Conservation (phyloP, 441 rosid genomes). For the Corymbia calophylla region DNA sequence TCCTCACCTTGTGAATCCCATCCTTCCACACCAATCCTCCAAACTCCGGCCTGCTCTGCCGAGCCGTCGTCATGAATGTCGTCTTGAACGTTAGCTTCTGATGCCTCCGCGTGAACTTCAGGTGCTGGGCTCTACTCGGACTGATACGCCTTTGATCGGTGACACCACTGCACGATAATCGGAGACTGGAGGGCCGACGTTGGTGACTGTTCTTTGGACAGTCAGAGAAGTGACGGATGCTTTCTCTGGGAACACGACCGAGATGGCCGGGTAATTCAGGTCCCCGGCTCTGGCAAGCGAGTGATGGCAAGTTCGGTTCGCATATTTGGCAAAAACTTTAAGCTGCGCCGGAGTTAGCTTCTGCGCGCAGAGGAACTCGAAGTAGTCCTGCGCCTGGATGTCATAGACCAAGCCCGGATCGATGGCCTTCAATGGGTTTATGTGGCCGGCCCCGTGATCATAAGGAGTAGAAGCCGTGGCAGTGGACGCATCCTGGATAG, state of each 20-base stretch:
- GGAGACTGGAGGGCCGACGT: conserved; percentile 71
- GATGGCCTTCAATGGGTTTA: conserved; percentile 64
- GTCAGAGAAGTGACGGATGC: conserved; percentile 24
- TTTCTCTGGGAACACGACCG: conserved; percentile 60
- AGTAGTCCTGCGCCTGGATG: conserved; percentile 66
- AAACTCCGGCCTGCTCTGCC: conserved; percentile 58
- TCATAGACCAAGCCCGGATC: conserved; percentile 88
- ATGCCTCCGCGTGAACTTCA: conserved; percentile 56
- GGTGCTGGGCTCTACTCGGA: conserved; percentile 46
- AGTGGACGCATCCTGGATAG: conserved; percentile 50
- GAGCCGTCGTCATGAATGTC: conserved; percentile 37
- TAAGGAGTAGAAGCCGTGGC: conserved; percentile 47
- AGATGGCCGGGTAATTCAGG: conserved; percentile 86
- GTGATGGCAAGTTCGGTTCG: conserved; percentile 63
- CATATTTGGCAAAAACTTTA: conserved; percentile 53
- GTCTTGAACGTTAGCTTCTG: conserved; percentile 71
- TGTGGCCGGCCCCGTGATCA: conserved; percentile 85
- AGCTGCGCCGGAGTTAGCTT: conserved; percentile 46
- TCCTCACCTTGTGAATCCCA: conserved; percentile 68
- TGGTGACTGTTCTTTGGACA: conserved; percentile 61
- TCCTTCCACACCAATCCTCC: conserved; percentile 86
- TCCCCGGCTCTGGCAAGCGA: conserved; percentile 55
- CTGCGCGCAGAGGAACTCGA: conserved; percentile 82
- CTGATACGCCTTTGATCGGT: conserved; percentile 55
- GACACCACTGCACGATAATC: conserved; percentile 55